Evolutionary conservation across 129 eudicot genomes (phyloP), one percentile per base, ranked within the genome.

Genomic region (Mikania micrantha): DNA sequence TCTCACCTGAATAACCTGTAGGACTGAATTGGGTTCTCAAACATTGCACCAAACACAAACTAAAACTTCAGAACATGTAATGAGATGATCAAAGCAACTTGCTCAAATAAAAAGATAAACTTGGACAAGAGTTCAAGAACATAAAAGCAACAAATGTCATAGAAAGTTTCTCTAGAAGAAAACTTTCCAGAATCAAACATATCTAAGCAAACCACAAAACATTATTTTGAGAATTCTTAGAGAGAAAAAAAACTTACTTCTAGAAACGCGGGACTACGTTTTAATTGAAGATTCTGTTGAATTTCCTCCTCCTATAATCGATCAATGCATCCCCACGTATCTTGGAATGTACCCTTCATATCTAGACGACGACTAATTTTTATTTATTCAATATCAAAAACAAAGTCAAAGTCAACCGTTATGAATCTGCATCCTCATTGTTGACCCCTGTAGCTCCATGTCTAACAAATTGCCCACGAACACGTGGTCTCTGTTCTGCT

Each of bases 401-500:
- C 40, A 28, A 66, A 44, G 75, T 22, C 62, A 31, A 47, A 41
- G 58, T 52, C 72, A 36, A 57, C 71, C 53, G 85, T 84, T 66
- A 87, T 61, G 80, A 78, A 76, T 88, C 79, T 64, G 83, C 76
- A 45, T 77, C 82, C 81, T 70, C 80, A 7, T 76, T 68, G 48
- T 76, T 76, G 45, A 69, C 77, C 74, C 87, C 83, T 41, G 70
- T 74, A 22, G 73, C 74, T 10, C 66, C 82, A 67, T 82, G 96
- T 45, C 83, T 77, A 19, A 83, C 91, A 63, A 88, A 88, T 62
- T 89, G 93, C 9, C 93, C 96, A 28, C 84, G 83, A 36, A 89
- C 78, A 32, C 93, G 93, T 52, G 96, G 96, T 67, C 96, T 79
- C 76, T 89, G 85, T 44, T 89, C 96, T 38, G 96, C 96, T 64